Base-by-base conservation (phyloP, 805 yeast species). In the Grigorovia yakushimaensis region DNA sequence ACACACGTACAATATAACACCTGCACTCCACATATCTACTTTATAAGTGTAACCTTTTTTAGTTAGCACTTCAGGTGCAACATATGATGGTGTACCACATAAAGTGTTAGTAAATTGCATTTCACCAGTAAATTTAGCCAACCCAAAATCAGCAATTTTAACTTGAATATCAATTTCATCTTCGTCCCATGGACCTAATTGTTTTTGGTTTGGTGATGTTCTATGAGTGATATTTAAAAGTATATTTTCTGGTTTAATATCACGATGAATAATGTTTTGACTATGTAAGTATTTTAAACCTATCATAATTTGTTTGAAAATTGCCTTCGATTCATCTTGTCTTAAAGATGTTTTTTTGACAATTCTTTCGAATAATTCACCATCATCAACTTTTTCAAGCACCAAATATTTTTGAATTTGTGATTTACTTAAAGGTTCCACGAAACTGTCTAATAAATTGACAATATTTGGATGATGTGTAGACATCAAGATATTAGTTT, bases 71-170 rank as follows among this genome's bases (percentile, higher is more conserved):
- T 85, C 94, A 0, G 94, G 94, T 0, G 93, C 93, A 18, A 85
- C 93, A 58, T 85, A 85, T 0, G 91, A 88, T 0, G 94, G 94
- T 0, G 94, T 85, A 1, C 94, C 94, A 66, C 94, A 85, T 39
- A 85, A 64, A 0, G 94, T 85, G 54, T 80, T 80, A 9, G 94
- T 83, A 59, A 83, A 83, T 50, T 79, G 77, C 52, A 78, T 66
- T 54, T 82, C 88, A 6, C 91, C 91, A 41, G 84, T 72, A 42
- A 70, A 67, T 54, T 76, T 71, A 1, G 80, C 77, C 17, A 77
- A 53, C 0, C 96, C 96, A 65, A 85, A 85, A 65, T 85, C 94
- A 1, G 91, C 93, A 44, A 85, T 82, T 58, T 85, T 85, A 9
- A 85, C 88, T 49, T 67, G 66, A 7, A 84, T 74, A 50, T 79